Base-by-base conservation (phyloP, 2,329 filamentous ascomycete genomes). In the Aureobasidium zeae region DNA sequence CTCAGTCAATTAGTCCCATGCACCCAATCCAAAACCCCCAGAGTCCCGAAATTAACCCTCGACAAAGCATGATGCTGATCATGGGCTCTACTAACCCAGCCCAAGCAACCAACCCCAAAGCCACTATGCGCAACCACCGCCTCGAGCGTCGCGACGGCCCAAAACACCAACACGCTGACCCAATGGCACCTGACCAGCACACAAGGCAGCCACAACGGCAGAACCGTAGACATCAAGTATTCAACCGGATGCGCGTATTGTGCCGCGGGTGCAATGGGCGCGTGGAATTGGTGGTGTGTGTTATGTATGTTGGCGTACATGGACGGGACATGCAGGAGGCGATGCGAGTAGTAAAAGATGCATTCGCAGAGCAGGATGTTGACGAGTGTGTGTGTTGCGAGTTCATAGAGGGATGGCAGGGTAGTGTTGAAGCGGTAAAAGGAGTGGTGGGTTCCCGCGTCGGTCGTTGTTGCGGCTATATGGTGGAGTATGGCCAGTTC, bases 291-390 rank as follows among this genome's bases (percentile, higher is more conserved):
- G 22, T 48, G 46, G 13, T 48, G 46, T 24, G 38, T 26, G 32
- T 45, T 48, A 24, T 48, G 46, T n/a, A 48, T 45, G 17, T 10
- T 6, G 19, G 24, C 19, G 19, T 45, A 48, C 10, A 37, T 19
- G 2, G 8, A 0, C 15, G 10, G 22, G 17, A 25, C 2, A 19
- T 48, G 46, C 2, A 48, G 22, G 1, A 48, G 29, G 6, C 46
- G 26, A 22, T 48, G 46, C 2, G 32, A 20, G n/a, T 48, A 48
- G 41, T 48, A 48, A 19, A 48, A 48, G 9, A 48, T 31, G 16
- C 45, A 16, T 16, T 48, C 46, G 16, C 38, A 36, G 17, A 17
- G 24, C 2, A 48, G 15, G 2, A 41, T n/a, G 13, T 25, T 37
- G 4, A 45, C 5, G 19, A 24, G 7, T 3, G 35, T 7, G 22